Evolutionary conservation across 2,329 filamentous ascomycete genomes (phyloP).

Genomic region (Fusarium tanahbumbuense): DNA sequence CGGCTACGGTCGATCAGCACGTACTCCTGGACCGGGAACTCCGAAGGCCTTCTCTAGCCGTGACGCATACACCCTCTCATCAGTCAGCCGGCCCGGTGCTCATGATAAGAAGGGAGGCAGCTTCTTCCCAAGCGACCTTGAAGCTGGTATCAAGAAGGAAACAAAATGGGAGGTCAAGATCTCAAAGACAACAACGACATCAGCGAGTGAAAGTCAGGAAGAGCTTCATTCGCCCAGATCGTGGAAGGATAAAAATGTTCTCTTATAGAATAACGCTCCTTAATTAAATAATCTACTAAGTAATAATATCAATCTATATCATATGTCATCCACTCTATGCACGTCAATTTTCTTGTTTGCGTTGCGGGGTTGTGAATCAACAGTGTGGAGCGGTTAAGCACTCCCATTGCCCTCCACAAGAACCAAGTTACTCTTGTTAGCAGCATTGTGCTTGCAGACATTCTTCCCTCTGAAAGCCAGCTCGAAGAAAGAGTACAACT

Average conservation of each 20-base stretch:
- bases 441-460: constrained; percentile 32
- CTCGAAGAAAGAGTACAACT: constrained; percentile 36
- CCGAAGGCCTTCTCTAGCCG: constrained; percentile 7
- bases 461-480: constrained; percentile 27
- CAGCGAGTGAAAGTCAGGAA: constrained; percentile 33
- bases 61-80: constrained; percentile 28
- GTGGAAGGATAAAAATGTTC: background rate
- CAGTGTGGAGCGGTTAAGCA: background rate
- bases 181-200: background rate
- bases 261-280: background rate
- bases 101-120: background rate
- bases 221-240: constrained; percentile 18
- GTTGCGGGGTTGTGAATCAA: fast-evolving
- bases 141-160: constrained; percentile 20
- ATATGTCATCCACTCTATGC: fast-evolving
- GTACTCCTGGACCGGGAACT: constrained; percentile 35
- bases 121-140: constrained; percentile 2
- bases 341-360: fast-evolving
- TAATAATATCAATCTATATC: background rate
- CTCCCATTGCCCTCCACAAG: background rate
- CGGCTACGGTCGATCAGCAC: constrained; percentile 7
- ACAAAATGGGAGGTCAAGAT: constrained; percentile 30
- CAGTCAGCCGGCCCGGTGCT: constrained; percentile 9
- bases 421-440: constrained; percentile 26
- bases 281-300: background rate